Evolutionary conservation across 164 flowering plant genomes (phyloP).

Genomic region (Stephania japonica): DNA sequence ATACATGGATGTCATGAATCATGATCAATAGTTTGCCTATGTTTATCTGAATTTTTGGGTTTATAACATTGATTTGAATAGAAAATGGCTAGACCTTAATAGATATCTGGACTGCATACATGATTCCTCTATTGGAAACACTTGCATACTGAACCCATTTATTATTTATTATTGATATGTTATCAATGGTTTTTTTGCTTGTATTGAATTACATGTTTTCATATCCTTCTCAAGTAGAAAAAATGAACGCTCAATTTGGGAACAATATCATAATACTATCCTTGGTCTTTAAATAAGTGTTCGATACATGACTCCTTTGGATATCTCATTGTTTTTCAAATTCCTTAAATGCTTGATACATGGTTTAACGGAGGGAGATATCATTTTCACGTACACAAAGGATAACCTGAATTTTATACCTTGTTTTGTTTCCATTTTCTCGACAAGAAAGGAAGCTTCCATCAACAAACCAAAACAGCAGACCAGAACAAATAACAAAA

Average conservation of each 20-base stretch:
- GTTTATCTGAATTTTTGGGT: neutral
- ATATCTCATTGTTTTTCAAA: too few species aligned
- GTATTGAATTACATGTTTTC: neutral
- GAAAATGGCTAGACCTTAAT: too few species aligned
- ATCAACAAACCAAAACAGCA: too few species aligned
- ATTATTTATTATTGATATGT: neutral
- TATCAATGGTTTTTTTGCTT: neutral
- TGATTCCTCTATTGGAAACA: neutral
- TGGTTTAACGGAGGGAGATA: neutral
- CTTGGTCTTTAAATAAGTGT: neutral
- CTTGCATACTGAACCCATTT: neutral
- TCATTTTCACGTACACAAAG: neutral
- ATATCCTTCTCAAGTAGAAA: neutral
- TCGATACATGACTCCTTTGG: too few species aligned
- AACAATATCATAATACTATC: neutral
- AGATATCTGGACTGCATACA: neutral
- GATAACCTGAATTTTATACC: neutral
- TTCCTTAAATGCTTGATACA: too few species aligned
- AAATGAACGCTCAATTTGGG: neutral
- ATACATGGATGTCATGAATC: too few species aligned
- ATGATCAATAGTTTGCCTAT: neutral
- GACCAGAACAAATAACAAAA: too few species aligned
- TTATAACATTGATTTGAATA: neutral
- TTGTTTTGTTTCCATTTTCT: neutral
- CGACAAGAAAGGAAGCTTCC: too few species aligned